These are phyloP conservation scores for Metschnikowia drakensbergensis DNA, from an alignment of 805 yeast species.

Conservation along the genomic window DNA sequence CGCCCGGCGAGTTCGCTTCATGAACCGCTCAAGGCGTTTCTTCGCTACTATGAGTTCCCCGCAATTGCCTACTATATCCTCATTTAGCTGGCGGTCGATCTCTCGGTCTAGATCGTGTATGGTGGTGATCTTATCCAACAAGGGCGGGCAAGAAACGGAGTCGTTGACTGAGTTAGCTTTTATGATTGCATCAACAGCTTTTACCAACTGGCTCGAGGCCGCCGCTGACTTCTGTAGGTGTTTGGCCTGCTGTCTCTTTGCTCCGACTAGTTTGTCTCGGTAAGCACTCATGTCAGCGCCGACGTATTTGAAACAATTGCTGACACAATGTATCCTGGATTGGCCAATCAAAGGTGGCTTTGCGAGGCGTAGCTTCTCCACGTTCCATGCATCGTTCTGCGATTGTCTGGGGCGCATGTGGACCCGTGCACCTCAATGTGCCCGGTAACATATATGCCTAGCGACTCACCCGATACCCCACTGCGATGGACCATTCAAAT, in stretches of 20 bases:
- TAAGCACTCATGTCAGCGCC: neutral
- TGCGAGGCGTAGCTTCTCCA: neutral
- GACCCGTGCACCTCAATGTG: neutral
- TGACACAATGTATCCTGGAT: neutral
- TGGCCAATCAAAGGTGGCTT: neutral
- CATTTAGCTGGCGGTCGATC: constrained; percentile 34
- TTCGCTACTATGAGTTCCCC: constrained; percentile 15
- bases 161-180: constrained; percentile 24
- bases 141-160: constrained; percentile 10
- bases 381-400: neutral
- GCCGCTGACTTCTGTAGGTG: constrained; percentile 25
- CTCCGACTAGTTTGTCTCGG: constrained; percentile 26
- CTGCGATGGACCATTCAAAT: neutral
- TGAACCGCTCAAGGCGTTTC: constrained; percentile 8
- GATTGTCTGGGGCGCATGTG: neutral
- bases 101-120: constrained; percentile 37
- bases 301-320: neutral
- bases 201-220: constrained; percentile 25
- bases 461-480: neutral
- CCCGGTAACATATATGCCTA: neutral
- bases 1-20: constrained; percentile 9
- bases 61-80: constrained; percentile 26
- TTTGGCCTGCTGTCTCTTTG: constrained; percentile 32
- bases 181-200: constrained; percentile 22
- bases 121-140: constrained; percentile 37